phyloP scores from a whole-genome alignment of 148 eudicot genomes.

The Mesembryanthemum crystallinum region DNA sequence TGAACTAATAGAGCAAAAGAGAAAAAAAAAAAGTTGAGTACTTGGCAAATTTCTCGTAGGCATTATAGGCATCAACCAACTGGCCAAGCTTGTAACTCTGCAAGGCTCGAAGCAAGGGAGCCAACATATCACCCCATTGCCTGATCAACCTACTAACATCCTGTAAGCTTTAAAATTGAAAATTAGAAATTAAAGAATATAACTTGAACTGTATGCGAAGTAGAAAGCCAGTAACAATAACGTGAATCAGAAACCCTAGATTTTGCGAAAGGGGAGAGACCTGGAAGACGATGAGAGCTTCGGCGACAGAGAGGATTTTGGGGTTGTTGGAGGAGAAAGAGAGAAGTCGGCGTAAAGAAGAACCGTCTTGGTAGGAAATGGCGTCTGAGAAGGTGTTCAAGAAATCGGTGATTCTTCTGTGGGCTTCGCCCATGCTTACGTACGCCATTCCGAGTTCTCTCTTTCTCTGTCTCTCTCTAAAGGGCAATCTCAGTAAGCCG shows the following conservation, averaged over 20 bases:
- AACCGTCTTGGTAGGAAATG: slow-evolving; percentile 61
- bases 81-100: slow-evolving; percentile 71
- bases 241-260: slow-evolving; percentile 21
- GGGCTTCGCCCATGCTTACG: slow-evolving; percentile 97
- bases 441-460: slow-evolving; percentile 41
- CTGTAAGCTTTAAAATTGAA: slow-evolving; percentile 33
- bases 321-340: slow-evolving; percentile 65
- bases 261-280: slow-evolving; percentile 26
- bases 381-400: slow-evolving; percentile 68
- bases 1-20: slow-evolving; percentile 4
- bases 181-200: background rate
- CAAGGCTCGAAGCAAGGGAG: slow-evolving; percentile 65
- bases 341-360: slow-evolving; percentile 62
- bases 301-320: slow-evolving; percentile 62
- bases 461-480: background rate
- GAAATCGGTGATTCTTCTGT: slow-evolving; percentile 69
- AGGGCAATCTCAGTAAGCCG: too few relatives aligned
- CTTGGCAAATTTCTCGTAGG: slow-evolving; percentile 91
- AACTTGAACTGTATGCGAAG: background rate
- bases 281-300: slow-evolving; percentile 84
- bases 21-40: slow-evolving; percentile 21
- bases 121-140: slow-evolving; percentile 61
- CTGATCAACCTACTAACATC: slow-evolving; percentile 66
- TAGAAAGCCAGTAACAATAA: too few relatives aligned
- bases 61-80: slow-evolving; percentile 67